A percentile compares a stretch with the other conserved stretches of the same genome.
These are phyloP conservation scores for Picochlorum sp. DNA, from an alignment of 139 green algal genomes.

Conservation along the genomic window DNA sequence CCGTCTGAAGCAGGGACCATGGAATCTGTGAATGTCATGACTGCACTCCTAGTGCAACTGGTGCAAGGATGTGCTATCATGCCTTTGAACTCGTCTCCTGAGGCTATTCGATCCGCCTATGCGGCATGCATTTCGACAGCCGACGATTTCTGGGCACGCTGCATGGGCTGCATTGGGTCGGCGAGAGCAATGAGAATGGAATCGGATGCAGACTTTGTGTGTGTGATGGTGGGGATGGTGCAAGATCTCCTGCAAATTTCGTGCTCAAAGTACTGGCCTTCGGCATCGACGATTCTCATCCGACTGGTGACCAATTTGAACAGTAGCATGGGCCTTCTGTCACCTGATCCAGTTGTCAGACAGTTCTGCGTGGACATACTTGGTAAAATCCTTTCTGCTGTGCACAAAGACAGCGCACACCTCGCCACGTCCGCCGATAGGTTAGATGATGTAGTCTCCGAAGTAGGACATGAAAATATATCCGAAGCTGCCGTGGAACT, in stretches of 20 bases:
- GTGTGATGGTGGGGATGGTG: slow-evolving; percentile 46
- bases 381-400: slow-evolving; percentile 31
- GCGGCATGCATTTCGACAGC: neutral
- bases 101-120: neutral
- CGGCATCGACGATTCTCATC: slow-evolving; percentile 50
- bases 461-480: neutral
- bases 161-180: neutral
- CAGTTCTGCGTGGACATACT: slow-evolving; percentile 52
- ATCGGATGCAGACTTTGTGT: slow-evolving; percentile 36
- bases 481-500: neutral
- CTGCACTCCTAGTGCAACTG: neutral
- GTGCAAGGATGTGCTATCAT: neutral
- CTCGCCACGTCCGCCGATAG: neutral
- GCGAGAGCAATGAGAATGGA: slow-evolving; percentile 22
- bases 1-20: neutral
- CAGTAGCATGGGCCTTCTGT: neutral
- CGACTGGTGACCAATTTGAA: slow-evolving; percentile 40
- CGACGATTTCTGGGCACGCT: neutral
- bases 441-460: neutral
- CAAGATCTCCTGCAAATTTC: slow-evolving; percentile 49
- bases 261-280: slow-evolving; percentile 59
- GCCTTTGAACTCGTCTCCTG: neutral
- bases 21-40: neutral
- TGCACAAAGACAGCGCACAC: slow-evolving; percentile 22
- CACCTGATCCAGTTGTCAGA: slow-evolving; percentile 38